A percentile compares a stretch with the other conserved stretches of the same genome.
Evolutionary conservation across 2,329 filamentous ascomycete species (phyloP).

Genomic region (Microsporum ferrugineum): DNA sequence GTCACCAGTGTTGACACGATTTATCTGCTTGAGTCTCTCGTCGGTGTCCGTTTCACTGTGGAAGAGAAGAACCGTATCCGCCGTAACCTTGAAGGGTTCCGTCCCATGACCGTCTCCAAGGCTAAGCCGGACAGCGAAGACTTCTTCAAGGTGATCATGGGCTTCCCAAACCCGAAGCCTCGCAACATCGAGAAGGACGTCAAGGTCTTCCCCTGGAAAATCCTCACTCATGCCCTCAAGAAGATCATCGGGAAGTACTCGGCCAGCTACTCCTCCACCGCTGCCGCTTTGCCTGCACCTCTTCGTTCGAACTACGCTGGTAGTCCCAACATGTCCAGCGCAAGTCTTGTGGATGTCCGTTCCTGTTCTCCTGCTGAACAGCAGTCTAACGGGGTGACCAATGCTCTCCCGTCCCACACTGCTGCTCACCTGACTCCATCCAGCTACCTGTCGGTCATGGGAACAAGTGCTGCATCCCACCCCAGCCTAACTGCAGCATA

Average conservation of each 20-base stretch:
- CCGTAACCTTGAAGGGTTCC: slow-evolving; percentile 87
- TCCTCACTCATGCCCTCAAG: slow-evolving; percentile 73
- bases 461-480: slow-evolving; percentile 23
- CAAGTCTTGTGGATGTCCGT: slow-evolving; percentile 39
- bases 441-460: slow-evolving; percentile 12
- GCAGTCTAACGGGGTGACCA: slow-evolving; percentile 19
- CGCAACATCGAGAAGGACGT: slow-evolving; percentile 98
- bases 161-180: slow-evolving; percentile 86
- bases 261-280: slow-evolving; percentile 58
- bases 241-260: slow-evolving; percentile 98
- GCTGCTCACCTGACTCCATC: not conserved
- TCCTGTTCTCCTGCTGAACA: slow-evolving; percentile 39
- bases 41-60: slow-evolving; percentile 77
- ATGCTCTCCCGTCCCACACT: not conserved
- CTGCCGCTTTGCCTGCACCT: slow-evolving; percentile 34
- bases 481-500: slow-evolving; percentile 22
- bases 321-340: slow-evolving; percentile 32
- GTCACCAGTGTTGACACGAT: slow-evolving; percentile 97
- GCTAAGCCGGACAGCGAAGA: slow-evolving; percentile 84
- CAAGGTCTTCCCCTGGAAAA: slow-evolving; percentile 96
- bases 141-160: slow-evolving; percentile 99
- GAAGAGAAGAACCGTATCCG: slow-evolving; percentile 98
- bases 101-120: slow-evolving; percentile 86
- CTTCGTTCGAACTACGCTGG: slow-evolving; percentile 26
- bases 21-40: slow-evolving; percentile 80